phyloP scores from a whole-genome alignment of 805 yeast species.

The Ogataea sp. region DNA sequence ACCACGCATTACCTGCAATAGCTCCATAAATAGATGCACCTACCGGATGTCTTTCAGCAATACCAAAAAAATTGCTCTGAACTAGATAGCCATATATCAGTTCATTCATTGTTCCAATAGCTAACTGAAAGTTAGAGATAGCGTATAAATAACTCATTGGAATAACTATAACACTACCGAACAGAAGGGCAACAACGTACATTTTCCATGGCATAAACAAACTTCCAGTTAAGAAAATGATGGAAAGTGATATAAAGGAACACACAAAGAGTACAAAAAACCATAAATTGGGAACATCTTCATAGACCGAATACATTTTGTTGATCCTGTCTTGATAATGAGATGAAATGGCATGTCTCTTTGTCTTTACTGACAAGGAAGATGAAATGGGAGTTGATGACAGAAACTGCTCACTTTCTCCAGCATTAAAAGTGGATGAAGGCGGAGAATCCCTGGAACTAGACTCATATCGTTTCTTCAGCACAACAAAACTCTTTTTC shows the following conservation, averaged over 20 bases:
- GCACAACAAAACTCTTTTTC: conserved; percentile 5
- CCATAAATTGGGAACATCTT: conserved; percentile 38
- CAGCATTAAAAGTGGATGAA: background rate
- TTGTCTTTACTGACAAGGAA: background rate
- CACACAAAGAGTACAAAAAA: conserved; percentile 26
- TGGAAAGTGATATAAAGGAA: conserved; percentile 28
- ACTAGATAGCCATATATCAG: conserved; percentile 39
- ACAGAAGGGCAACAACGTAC: conserved; percentile 32
- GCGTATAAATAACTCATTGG: conserved; percentile 46
- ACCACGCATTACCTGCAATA: conserved; percentile 48
- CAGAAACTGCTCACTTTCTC: background rate
- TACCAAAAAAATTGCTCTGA: conserved; percentile 19
- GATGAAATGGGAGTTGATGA: background rate
- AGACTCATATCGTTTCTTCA: conserved; percentile 2
- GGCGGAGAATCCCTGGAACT: no score
- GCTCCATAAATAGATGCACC: conserved; percentile 43
- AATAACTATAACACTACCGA: conserved; percentile 38
- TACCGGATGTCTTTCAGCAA: conserved; percentile 32
- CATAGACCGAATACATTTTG: conserved; percentile 29
- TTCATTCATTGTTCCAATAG: conserved; percentile 45
- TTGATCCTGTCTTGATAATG: conserved; percentile 35
- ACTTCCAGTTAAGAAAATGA: conserved; percentile 24
- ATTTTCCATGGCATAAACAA: conserved; percentile 30
- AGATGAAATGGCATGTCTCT: conserved; percentile 6
- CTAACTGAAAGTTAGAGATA: conserved; percentile 41